phyloP scores from a whole-genome alignment of 805 yeast genomes.

The Saccharomycopsis babjevae region DNA sequence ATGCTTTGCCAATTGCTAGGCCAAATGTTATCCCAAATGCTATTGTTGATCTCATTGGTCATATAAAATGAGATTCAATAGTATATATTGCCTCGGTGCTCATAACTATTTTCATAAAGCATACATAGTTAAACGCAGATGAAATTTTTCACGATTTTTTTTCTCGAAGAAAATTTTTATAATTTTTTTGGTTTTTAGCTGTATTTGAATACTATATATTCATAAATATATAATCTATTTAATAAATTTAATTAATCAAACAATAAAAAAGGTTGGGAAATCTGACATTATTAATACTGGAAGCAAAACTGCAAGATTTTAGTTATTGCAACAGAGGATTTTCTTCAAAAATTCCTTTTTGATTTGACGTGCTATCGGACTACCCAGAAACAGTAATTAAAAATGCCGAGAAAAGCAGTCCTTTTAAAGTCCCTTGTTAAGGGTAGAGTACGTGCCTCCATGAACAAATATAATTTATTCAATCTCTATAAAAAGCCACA shows the following conservation, averaged over 20 bases:
- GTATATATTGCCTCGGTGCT: not conserved
- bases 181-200: not conserved
- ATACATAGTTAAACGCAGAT: not conserved
- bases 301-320: not conserved
- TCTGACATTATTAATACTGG: not conserved
- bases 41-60: not conserved
- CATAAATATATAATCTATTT: not conserved
- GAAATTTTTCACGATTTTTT: not conserved
- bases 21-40: no score
- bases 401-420: slow-evolving; percentile 18
- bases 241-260: not conserved
- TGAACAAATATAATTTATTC: slow-evolving; percentile 86
- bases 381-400: not conserved
- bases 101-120: not conserved
- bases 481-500: slow-evolving; percentile 70
- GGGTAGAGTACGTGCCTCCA: slow-evolving; percentile 67
- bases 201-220: no score
- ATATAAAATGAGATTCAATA: not conserved
- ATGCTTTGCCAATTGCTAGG: no score
- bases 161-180: not conserved
- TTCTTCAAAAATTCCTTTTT: not conserved
- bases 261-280: not conserved
- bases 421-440: slow-evolving; percentile 14
- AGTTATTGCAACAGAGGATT: not conserved
- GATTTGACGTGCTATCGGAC: not conserved